Conservation (phyloP, 352 stramenopile species). For the Globisporangium paroecandrum region DNA sequence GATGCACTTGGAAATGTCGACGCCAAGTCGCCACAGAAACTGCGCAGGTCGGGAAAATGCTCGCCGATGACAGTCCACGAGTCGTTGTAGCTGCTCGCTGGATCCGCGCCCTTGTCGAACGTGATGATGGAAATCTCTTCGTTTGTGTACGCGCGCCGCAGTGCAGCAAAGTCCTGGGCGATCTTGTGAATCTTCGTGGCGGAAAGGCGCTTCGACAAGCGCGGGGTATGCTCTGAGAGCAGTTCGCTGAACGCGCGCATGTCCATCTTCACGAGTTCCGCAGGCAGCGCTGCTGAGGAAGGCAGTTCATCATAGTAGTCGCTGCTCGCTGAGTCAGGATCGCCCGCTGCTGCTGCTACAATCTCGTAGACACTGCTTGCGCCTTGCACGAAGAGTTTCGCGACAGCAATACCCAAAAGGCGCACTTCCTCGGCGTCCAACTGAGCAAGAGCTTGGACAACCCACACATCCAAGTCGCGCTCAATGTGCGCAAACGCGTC, state of each 20-base stretch:
- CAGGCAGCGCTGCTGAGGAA: background rate
- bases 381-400: background rate
- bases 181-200: conserved; percentile 1
- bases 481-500: background rate
- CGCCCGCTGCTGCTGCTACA: background rate
- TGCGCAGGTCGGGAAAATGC: background rate
- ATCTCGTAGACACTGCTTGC: background rate
- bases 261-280: background rate
- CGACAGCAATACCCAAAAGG: background rate
- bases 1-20: background rate
- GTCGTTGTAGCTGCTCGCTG: background rate
- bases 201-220: background rate
- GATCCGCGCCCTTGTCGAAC: background rate
- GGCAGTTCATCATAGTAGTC: background rate
- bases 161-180: background rate
- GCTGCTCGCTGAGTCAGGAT: background rate
- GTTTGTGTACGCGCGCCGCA: background rate
- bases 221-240: background rate
- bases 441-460: background rate
- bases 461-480: background rate
- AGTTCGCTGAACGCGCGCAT: background rate
- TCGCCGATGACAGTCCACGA: background rate
- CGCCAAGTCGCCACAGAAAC: conserved; percentile 1
- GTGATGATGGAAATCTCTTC: background rate
- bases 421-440: background rate